Percentiles rank a stretch among this genome's conserved stretches.
These are phyloP conservation scores for Saraca asoca DNA, from an alignment of 331 rosid genomes.

Conservation along the genomic window DNA sequence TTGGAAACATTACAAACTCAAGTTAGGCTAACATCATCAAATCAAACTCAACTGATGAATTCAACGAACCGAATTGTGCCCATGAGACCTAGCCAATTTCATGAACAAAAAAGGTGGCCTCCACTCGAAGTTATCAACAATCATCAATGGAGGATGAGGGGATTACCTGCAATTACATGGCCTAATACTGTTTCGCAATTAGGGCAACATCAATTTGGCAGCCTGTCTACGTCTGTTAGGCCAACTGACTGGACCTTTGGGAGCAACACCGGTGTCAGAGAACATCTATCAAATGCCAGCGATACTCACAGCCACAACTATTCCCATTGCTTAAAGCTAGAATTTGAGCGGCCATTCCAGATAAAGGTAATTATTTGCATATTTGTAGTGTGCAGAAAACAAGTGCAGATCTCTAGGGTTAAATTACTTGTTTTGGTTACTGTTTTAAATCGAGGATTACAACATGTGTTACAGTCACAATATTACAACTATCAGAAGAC, in stretches of 20 bases:
- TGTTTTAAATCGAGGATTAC: too few relatives aligned
- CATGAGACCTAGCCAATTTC: slow-evolving; percentile 61
- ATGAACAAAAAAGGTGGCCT: slow-evolving; percentile 72
- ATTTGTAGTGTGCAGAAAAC: too few relatives aligned
- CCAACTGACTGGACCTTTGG: slow-evolving; percentile 35
- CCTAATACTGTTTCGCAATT: slow-evolving; percentile 15
- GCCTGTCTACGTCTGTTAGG: slow-evolving; percentile 27
- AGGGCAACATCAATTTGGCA: slow-evolving; percentile 29
- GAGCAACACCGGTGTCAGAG: slow-evolving; percentile 29
- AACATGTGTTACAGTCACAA: too few relatives aligned
- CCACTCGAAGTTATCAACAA: slow-evolving; percentile 40
- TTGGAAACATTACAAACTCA: slow-evolving; percentile 42
- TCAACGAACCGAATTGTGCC: slow-evolving; percentile 44
- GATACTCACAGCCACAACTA: slow-evolving; percentile 25
- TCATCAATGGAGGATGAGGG: slow-evolving; percentile 34
- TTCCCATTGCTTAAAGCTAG: slow-evolving; percentile 32
- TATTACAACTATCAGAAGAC: too few relatives aligned
- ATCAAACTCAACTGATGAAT: slow-evolving; percentile 36
- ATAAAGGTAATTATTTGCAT: slow-evolving; percentile 48
- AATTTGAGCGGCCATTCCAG: slow-evolving; percentile 47
- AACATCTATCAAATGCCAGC: slow-evolving; percentile 28
- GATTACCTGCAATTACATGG: slow-evolving; percentile 21
- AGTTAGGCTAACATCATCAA: slow-evolving; percentile 35
- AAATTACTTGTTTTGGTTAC: not conserved
- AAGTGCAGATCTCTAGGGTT: not conserved